Evolutionary conservation across 768 basidiomycete genomes (phyloP).

Genomic region (Dioszegia aurantiaca): DNA sequence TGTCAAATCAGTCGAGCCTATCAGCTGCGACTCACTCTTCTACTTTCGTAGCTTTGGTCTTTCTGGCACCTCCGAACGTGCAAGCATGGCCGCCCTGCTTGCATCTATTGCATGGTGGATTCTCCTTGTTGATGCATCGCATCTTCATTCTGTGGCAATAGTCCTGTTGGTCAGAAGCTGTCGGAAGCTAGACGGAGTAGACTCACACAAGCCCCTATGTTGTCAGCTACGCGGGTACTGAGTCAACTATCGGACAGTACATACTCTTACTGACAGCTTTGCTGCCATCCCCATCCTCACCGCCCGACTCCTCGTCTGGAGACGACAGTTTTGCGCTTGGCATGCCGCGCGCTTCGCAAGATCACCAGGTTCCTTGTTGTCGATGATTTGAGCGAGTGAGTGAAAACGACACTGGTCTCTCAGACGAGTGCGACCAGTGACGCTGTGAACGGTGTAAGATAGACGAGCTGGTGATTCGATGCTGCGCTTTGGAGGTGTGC

Average conservation of each 20-base stretch:
- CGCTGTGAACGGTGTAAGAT: no score
- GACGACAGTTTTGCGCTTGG: background rate
- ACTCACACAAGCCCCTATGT: slow-evolving; percentile 2
- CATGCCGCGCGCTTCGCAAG: background rate
- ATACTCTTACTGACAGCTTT: slow-evolving; percentile 1
- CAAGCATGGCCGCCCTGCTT: slow-evolving; percentile 35
- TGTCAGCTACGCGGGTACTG: no score
- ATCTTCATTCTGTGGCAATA: slow-evolving; percentile 48
- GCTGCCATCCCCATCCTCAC: background rate
- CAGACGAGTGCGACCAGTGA: no score
- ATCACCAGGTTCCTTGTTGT: no score
- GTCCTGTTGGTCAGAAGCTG: slow-evolving; percentile 25
- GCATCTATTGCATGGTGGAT: slow-evolving; percentile 44
- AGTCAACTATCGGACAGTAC: background rate
- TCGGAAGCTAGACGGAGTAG: background rate
- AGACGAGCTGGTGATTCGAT: no score
- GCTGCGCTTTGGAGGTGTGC: no score
- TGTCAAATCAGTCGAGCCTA: background rate
- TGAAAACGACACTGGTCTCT: no score
- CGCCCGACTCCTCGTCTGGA: slow-evolving; percentile 1
- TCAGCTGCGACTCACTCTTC: slow-evolving; percentile 39
- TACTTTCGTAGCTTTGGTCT: slow-evolving; percentile 39
- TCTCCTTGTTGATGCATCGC: slow-evolving; percentile 46
- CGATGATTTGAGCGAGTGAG: no score
- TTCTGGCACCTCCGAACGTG: slow-evolving; percentile 44